phyloP scores from a whole-genome alignment of 1,284 basidiomycete species.

The Trichosporon asahii region DNA sequence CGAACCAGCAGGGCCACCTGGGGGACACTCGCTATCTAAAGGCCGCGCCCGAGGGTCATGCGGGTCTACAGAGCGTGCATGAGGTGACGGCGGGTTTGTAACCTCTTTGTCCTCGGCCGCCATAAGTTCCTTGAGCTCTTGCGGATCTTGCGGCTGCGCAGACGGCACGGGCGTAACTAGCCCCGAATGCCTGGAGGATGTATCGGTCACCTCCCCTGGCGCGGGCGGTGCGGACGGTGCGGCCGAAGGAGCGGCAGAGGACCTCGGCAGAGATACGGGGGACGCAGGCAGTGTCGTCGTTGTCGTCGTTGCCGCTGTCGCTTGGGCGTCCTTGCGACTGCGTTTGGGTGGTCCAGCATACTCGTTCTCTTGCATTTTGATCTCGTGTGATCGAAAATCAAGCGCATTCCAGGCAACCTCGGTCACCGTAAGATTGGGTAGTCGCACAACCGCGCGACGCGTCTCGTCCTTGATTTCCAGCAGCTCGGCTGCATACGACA shows the following conservation, averaged over 20 bases:
- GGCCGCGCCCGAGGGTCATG: neutral
- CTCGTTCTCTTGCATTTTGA: constrained; percentile 24
- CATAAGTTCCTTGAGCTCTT: neutral
- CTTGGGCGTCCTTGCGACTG: constrained; percentile 17
- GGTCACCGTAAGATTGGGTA: constrained; percentile 6
- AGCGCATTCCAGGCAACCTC: constrained; percentile 19
- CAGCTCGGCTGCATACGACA: constrained; percentile 74
- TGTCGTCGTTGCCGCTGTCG: neutral
- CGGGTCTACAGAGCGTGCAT: neutral
- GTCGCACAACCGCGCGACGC: constrained; percentile 63
- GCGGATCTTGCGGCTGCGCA: neutral
- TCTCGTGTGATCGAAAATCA: constrained; percentile 19
- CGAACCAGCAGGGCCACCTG: neutral
- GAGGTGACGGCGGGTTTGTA: constrained; percentile 1
- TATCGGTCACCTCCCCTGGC: neutral
- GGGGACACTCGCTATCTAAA: neutral
- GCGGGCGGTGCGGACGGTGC: neutral
- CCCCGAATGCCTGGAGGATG: neutral
- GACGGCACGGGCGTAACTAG: neutral
- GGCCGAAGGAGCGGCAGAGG: neutral
- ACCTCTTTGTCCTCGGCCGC: neutral
- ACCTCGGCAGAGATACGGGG: neutral
- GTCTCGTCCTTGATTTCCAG: constrained; percentile 65
- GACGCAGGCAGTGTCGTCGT: neutral
- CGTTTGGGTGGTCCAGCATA: constrained; percentile 23